These are phyloP conservation scores for Ziziphus jujuba DNA, from an alignment of 306 rosid genomes.

Conservation along the genomic window DNA sequence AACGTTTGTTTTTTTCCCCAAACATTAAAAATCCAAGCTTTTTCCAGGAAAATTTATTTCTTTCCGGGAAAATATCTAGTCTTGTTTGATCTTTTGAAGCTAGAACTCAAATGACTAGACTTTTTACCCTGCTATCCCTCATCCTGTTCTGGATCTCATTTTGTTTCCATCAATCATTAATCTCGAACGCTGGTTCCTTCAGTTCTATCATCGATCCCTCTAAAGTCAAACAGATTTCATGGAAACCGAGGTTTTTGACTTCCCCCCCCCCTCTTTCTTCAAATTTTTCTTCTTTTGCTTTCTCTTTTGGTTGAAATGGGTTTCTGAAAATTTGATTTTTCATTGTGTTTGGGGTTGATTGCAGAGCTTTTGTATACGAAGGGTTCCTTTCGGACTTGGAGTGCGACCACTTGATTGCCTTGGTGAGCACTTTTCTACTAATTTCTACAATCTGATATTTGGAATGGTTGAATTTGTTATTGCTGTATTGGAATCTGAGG, in stretches of 20 bases:
- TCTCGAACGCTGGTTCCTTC: conserved; percentile 76
- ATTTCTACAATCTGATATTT: not conserved
- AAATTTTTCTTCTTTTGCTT: not conserved
- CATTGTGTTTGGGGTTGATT: conserved; percentile 5
- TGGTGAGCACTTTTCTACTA: conserved; percentile 50
- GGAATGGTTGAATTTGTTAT: not conserved
- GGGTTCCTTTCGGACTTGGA: conserved; percentile 87
- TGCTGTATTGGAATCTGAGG: not conserved
- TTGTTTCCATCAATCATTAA: conserved; percentile 32
- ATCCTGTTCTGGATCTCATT: conserved; percentile 36
- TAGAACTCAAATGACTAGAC: conserved; percentile 37
- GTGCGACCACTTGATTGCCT: conserved; percentile 87
- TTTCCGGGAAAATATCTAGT: conserved; percentile 17
- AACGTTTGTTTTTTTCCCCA: no score
- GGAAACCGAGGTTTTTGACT: conserved; percentile 91
- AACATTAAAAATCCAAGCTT: not conserved
- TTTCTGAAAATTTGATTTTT: conserved; percentile 1
- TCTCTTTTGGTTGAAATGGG: not conserved
- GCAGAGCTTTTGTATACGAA: conserved; percentile 90
- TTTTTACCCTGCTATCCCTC: conserved; percentile 28
- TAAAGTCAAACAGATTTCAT: conserved; percentile 87
- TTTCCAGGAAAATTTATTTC: conserved; percentile 2
- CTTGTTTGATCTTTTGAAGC: conserved; percentile 18
- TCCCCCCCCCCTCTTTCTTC: conserved; percentile 18
- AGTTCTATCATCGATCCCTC: conserved; percentile 84